phyloP scores from a whole-genome alignment of 305 asterid species.

The Rubia peregrina region DNA sequence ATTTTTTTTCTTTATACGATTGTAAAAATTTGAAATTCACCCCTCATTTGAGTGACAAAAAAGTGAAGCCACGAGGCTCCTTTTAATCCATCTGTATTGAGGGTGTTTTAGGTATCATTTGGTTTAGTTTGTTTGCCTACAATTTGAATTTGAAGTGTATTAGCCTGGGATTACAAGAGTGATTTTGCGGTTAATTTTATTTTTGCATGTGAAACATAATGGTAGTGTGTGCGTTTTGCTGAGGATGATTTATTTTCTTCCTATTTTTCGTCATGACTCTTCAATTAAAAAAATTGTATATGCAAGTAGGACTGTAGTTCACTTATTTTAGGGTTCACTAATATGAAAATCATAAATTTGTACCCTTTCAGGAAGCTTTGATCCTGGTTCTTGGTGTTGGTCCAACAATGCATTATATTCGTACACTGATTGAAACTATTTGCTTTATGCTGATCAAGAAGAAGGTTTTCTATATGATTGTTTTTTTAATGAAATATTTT shows the following conservation, averaged over 20 bases:
- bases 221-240: background rate
- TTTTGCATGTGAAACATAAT: background rate
- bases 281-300: background rate
- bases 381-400: constrained; percentile 86
- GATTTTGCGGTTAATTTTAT: background rate
- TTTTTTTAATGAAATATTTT: background rate
- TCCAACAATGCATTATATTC: constrained; percentile 69
- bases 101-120: background rate
- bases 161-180: background rate
- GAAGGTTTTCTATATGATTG: constrained; percentile 46
- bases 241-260: background rate
- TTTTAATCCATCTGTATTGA: background rate
- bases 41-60: background rate
- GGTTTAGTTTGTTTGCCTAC: background rate
- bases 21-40: background rate
- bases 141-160: background rate
- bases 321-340: constrained; percentile 7
- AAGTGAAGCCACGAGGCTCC: background rate
- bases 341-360: too few species aligned
- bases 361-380: constrained; percentile 53
- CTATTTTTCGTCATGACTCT: background rate
- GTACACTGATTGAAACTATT: constrained; percentile 72
- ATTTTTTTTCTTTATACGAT: background rate
- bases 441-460: constrained; percentile 72
- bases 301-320: background rate